Base-by-base conservation (phyloP, 2,329 filamentous ascomycete genomes). In the Pseudocercospora musae region DNA sequence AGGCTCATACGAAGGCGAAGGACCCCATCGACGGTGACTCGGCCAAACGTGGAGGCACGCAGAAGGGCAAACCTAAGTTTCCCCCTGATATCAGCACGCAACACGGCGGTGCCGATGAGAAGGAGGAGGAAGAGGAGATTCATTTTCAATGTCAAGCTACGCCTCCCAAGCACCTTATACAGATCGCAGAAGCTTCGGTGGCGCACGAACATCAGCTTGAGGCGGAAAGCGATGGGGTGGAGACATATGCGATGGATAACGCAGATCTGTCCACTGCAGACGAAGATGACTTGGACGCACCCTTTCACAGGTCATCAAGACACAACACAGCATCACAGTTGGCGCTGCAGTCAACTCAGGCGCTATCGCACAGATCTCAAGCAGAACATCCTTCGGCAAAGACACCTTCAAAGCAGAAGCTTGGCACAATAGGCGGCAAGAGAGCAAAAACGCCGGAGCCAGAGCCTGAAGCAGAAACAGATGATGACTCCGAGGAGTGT, bases 251-350 rank as follows among this genome's bases (percentile, higher is more conserved):
- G 27, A 33, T 52, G 9, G n/a, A 37, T 6, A 60, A 63, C 3
- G 66, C 70, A 11, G 71, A 75, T n/a, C 74, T 75, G 18, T 76
- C 75, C 18, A 72, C 76, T 52, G 77, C 78, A 23, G 75, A 77
- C 4, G 77, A 80, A 23, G 69, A 72, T 40, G 72, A 74, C 56
- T 71, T 79, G 10, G 77, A 79, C 66, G 73, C 72, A 21, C 58
- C 62, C 18, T 64, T 46, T 23, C 48, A 48, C 20, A 57, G 31
- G 31, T 48, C 46, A 7, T 48, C 64, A n/a, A 50, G 52, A 49
- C 58, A 13, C n/a, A 48, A 46, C 44, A 57, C 27, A 23, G 33
- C n/a, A 50, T 63, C 62, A 31, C 62, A 66, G 29, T 54, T 65
- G 53, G 59, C 59, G 20, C 33, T 54, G 10, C 33, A 37, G 21